phyloP scores from a whole-genome alignment of 2,329 filamentous ascomycete genomes.

The Colletotrichum agaves region DNA sequence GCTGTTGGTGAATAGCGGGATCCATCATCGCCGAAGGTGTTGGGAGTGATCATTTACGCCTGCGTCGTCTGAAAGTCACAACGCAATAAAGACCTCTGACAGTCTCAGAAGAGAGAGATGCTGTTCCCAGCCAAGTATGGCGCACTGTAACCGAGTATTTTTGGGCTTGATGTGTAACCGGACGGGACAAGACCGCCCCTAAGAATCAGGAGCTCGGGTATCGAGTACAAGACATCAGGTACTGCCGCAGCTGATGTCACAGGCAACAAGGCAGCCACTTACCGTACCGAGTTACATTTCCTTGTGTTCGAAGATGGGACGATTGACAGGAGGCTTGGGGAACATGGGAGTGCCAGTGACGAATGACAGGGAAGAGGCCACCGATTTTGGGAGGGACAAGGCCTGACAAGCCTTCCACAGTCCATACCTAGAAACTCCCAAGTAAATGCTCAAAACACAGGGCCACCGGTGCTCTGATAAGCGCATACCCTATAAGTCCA shows the following conservation, averaged over 20 bases:
- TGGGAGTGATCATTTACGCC: neutral
- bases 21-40: neutral
- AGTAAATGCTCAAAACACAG: conserved; percentile 18
- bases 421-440: conserved; percentile 18
- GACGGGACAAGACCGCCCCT: conserved; percentile 18
- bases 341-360: conserved; percentile 22
- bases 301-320: conserved; percentile 15
- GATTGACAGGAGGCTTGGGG: conserved; percentile 25
- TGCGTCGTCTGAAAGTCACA: conserved; percentile 26
- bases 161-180: conserved; percentile 20
- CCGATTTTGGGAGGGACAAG: neutral
- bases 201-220: neutral
- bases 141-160: conserved; percentile 23
- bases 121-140: conserved; percentile 31
- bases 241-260: conserved; percentile 22
- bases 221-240: conserved; percentile 11
- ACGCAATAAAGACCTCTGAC: conserved; percentile 22
- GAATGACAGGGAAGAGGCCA: conserved; percentile 19
- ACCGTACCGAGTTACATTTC: neutral
- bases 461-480: conserved; percentile 24
- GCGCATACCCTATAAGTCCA: conserved; percentile 29
- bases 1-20: neutral
- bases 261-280: neutral
- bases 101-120: conserved; percentile 30
- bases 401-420: conserved; percentile 28